phyloP scores from a whole-genome alignment of 768 basidiomycete species.

The Myochromella boudieri region DNA sequence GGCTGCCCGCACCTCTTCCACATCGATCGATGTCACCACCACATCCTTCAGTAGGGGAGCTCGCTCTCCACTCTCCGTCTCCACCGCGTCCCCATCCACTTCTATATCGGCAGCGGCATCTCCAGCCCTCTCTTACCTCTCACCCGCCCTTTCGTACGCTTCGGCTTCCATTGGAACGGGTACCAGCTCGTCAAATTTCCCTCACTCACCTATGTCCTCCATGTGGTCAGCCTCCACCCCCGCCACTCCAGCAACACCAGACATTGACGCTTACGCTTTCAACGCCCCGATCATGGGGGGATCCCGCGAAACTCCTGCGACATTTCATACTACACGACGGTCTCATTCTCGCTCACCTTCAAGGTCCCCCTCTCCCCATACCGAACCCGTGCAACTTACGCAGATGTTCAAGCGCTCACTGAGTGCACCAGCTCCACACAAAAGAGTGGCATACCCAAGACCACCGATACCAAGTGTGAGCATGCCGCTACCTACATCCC shows the following conservation, averaged over 20 bases:
- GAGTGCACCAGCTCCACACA: slow-evolving; percentile 45
- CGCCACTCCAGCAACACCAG: not conserved
- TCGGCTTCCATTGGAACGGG: not conserved
- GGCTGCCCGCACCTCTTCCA: too few species aligned
- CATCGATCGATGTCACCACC: not conserved
- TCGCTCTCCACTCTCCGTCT: not conserved
- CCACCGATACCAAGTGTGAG: slow-evolving; percentile 2
- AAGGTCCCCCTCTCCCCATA: not conserved
- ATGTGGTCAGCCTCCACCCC: not conserved
- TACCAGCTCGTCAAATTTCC: not conserved
- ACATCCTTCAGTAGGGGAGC: not conserved
- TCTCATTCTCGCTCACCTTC: slow-evolving; percentile 1
- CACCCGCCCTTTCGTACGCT: not conserved
- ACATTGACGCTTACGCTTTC: not conserved
- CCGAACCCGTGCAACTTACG: slow-evolving; percentile 44
- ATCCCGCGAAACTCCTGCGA: too few species aligned
- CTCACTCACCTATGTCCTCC: not conserved
- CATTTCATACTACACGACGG: too few species aligned
- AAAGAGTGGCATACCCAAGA: slow-evolving; percentile 11
- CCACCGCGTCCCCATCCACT: not conserved
- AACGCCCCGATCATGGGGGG: not conserved
- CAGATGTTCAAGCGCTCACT: slow-evolving; percentile 67
- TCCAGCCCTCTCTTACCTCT: not conserved
- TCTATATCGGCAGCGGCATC: not conserved
- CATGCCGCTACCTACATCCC: not conserved